Conservation (phyloP, 768 basidiomycete species). For the Trichaptum fuscoviolaceum region DNA sequence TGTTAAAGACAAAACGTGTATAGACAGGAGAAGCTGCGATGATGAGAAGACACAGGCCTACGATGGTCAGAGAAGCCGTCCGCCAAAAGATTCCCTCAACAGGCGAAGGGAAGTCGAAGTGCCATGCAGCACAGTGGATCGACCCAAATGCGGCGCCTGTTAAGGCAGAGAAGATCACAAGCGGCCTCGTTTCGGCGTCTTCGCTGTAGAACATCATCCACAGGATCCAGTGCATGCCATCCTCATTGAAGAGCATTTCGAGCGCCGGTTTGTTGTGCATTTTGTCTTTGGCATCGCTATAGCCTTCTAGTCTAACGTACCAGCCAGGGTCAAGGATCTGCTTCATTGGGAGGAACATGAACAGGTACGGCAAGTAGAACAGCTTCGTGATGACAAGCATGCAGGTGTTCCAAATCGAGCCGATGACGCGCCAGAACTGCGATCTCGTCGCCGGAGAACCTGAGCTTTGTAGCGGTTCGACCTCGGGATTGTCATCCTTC, state of each 20-base stretch:
- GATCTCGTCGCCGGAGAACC: neutral
- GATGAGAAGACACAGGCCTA: neutral
- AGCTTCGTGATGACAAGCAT: neutral
- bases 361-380: neutral
- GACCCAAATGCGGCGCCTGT: constrained; percentile 3
- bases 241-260: neutral
- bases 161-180: neutral
- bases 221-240: neutral
- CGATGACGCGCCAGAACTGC: neutral
- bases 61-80: neutral
- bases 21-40: neutral
- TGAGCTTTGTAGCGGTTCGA: neutral
- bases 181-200: neutral
- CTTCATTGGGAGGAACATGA: neutral
- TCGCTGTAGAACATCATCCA: neutral
- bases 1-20: too few relatives aligned
- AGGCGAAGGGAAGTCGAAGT: constrained; percentile 7
- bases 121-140: constrained; percentile 7
- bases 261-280: neutral
- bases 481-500: neutral
- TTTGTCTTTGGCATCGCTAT: neutral
- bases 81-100: constrained; percentile 6
- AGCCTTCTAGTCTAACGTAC: neutral
- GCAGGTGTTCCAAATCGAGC: neutral
- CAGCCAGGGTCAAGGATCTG: neutral